phyloP scores from a whole-genome alignment of 1,139 yeast genomes.

The Geotrichum europaeum region DNA sequence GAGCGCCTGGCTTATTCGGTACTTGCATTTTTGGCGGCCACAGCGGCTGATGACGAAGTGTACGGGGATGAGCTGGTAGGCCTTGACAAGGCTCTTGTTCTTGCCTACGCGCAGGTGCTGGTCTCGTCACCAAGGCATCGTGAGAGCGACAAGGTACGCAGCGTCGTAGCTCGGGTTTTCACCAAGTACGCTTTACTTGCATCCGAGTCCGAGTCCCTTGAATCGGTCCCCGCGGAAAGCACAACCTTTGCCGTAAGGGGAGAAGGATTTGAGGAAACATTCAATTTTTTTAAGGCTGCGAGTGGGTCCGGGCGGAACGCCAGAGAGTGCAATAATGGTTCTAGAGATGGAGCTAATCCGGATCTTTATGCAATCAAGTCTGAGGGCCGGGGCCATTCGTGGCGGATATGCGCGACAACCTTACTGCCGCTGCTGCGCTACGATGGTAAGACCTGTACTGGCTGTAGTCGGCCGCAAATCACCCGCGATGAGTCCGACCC shows the following conservation, averaged over 20 bases:
- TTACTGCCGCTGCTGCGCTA: slow-evolving; percentile 11
- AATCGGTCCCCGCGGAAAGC: neutral
- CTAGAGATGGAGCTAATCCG: neutral
- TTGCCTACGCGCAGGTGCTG: slow-evolving; percentile 10
- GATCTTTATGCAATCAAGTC: slow-evolving; percentile 9
- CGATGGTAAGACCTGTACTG: slow-evolving; percentile 13
- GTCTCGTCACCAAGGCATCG: slow-evolving; percentile 2
- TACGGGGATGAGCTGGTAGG: neutral
- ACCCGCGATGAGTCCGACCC: neutral
- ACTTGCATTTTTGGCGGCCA: neutral
- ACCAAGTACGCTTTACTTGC: slow-evolving; percentile 2
- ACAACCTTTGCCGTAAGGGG: slow-evolving; percentile 6
- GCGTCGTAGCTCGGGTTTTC: neutral
- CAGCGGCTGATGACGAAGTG: neutral
- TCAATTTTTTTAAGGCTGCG: neutral
- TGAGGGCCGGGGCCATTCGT: slow-evolving; percentile 8
- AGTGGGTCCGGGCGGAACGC: neutral
- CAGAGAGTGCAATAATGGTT: neutral
- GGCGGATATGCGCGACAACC: slow-evolving; percentile 16
- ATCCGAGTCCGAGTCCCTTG: neutral
- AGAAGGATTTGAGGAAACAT: slow-evolving; percentile 15
- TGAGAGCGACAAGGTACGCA: neutral
- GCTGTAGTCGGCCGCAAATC: slow-evolving; percentile 12
- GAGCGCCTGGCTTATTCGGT: slow-evolving; percentile 8
- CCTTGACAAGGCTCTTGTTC: slow-evolving; percentile 9